These are phyloP conservation scores for Stephania cephalantha DNA, from an alignment of 164 flowering plant genomes.

Conservation along the genomic window DNA sequence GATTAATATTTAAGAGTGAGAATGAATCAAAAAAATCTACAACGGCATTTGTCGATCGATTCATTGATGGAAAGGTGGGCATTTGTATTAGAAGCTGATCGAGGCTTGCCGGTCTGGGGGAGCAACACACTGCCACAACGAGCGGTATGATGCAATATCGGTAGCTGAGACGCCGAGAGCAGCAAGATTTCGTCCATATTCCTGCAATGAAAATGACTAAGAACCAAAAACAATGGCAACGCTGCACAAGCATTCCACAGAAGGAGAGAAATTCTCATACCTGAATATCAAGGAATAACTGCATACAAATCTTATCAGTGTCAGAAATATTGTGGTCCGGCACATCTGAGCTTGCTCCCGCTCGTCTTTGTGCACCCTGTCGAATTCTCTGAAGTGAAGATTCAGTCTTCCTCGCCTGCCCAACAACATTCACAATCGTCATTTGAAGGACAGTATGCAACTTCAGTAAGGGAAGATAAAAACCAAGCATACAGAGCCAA, in stretches of 20 bases:
- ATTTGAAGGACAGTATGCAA: background rate
- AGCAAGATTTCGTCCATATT: conserved; percentile 77
- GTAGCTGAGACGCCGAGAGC: conserved; percentile 64
- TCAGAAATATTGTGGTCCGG: conserved; percentile 69
- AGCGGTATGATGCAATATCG: conserved; percentile 52
- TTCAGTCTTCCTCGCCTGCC: conserved; percentile 77
- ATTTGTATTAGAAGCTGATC: conserved; percentile 31
- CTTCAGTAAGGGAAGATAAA: background rate
- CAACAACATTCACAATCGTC: conserved; percentile 10
- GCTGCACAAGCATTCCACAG: background rate
- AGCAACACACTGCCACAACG: conserved; percentile 91
- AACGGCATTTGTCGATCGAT: background rate
- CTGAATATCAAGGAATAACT: conserved; percentile 92
- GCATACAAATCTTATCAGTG: conserved; percentile 89
- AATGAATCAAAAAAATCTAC: background rate
- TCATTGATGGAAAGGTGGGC: too few relatives aligned
- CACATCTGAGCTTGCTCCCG: conserved; percentile 71
- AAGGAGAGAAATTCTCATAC: conserved; percentile 23
- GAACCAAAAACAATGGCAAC: background rate
- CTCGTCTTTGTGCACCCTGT: conserved; percentile 77
- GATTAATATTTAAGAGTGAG: background rate
- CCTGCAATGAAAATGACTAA: conserved; percentile 36
- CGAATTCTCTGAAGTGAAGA: conserved; percentile 74
- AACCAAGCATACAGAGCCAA: background rate
- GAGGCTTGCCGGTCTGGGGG: conserved; percentile 51